Conservation (phyloP, 2,329 filamentous ascomycete species). For the Rutstroemia sp. region DNA sequence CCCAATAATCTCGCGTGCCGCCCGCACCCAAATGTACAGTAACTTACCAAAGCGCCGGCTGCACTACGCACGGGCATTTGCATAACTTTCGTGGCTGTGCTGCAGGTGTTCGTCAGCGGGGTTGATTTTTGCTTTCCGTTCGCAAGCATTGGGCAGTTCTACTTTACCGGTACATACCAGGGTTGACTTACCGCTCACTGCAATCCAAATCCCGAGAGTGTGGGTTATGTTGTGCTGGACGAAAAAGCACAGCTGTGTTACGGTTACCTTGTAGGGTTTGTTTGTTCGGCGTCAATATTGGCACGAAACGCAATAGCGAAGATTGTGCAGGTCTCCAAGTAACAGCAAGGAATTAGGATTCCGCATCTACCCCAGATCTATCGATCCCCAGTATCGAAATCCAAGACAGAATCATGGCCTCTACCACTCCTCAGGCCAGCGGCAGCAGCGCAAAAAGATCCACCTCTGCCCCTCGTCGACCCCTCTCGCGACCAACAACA, state of each 20-base stretch:
- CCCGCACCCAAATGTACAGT: too few relatives aligned
- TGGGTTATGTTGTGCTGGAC: background rate
- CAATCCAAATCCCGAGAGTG: background rate
- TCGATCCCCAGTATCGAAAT: too few relatives aligned
- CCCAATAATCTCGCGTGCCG: background rate
- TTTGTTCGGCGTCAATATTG: too few relatives aligned
- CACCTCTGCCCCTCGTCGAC: constrained; percentile 21
- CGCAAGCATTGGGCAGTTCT: too few relatives aligned
- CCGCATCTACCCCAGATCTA: too few relatives aligned
- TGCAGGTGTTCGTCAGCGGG: background rate
- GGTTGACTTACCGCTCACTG: too few relatives aligned
- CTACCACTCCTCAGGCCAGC: constrained; percentile 25
- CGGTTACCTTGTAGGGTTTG: too few relatives aligned
- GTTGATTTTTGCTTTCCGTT: background rate
- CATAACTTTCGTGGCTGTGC: background rate
- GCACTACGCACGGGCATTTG: background rate
- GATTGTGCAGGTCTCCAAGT: too few relatives aligned
- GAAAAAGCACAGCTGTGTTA: too few relatives aligned
- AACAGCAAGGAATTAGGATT: too few relatives aligned
- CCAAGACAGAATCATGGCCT: constrained; percentile 11
- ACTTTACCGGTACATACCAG: too few relatives aligned
- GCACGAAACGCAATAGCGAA: too few relatives aligned
- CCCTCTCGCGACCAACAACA: constrained; percentile 63
- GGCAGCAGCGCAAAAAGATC: constrained; percentile 24
- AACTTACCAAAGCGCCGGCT: background rate